Evolutionary conservation across 2,329 filamentous ascomycete genomes (phyloP).

Genomic region (Pezicula neosporulosa): DNA sequence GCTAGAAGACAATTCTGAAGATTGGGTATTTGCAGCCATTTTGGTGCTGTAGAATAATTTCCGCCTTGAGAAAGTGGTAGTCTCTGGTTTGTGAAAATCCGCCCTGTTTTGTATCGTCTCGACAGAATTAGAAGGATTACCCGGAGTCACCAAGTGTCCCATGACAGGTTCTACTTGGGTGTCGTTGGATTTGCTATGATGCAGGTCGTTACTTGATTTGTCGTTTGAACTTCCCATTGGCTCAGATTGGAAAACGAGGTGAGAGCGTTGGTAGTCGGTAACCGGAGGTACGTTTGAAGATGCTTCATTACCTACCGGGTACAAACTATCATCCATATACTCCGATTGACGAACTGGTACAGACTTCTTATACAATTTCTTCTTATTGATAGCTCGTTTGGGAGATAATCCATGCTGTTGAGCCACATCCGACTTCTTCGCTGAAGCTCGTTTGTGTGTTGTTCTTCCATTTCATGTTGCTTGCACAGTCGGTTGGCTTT

Average conservation of each 20-base stretch:
- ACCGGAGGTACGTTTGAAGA: background rate
- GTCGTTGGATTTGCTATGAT: too few species aligned
- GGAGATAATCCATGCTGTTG: background rate
- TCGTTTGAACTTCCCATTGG: background rate
- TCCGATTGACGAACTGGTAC: background rate
- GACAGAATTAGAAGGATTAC: too few species aligned
- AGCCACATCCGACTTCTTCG: background rate
- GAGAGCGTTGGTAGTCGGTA: background rate
- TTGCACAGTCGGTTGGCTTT: background rate
- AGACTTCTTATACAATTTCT: conserved; percentile 10
- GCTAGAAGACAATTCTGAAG: too few species aligned
- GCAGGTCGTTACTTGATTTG: too few species aligned
- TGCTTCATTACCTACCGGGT: background rate
- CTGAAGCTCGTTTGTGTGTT: conserved; percentile 1
- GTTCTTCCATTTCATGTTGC: conserved; percentile 3
- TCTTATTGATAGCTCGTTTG: conserved; percentile 11
- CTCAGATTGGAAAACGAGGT: background rate
- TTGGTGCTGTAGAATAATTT: too few species aligned
- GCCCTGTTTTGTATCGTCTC: too few species aligned
- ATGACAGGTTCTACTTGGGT: too few species aligned
- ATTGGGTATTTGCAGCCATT: too few species aligned
- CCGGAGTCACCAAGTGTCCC: too few species aligned
- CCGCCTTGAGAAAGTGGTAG: too few species aligned
- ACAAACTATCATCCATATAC: background rate
- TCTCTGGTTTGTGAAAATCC: too few species aligned